A percentile compares a stretch with the other conserved stretches of the same genome.
phyloP scores from a whole-genome alignment of 2,329 filamentous ascomycete genomes.

The Sclerotiophoma versabilis region DNA sequence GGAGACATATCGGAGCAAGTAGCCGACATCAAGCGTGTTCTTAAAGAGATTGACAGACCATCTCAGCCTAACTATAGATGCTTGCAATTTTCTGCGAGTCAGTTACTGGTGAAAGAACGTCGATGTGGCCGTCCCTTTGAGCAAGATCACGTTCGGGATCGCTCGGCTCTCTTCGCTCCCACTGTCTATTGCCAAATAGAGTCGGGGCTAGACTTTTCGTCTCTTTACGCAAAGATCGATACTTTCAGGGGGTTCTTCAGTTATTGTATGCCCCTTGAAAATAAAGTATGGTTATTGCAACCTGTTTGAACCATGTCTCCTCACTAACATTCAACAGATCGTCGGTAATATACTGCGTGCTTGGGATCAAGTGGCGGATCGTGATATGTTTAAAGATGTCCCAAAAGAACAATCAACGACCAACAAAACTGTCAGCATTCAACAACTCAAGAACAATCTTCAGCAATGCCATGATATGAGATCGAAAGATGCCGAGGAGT shows the following conservation, averaged over 20 bases:
- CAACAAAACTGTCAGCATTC: too few relatives aligned
- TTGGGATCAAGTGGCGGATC: not conserved
- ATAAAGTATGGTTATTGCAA: not conserved
- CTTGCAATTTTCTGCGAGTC: not conserved
- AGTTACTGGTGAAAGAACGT: not conserved
- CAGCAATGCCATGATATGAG: too few relatives aligned
- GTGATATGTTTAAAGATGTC: too few relatives aligned
- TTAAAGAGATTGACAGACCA: not conserved
- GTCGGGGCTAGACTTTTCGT: not conserved
- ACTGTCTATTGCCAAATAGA: not conserved
- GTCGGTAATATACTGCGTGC: not conserved
- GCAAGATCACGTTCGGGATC: not conserved
- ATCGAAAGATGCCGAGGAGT: too few relatives aligned
- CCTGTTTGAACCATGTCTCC: not conserved
- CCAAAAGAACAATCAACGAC: too few relatives aligned
- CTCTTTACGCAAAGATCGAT: not conserved
- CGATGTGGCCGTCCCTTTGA: not conserved
- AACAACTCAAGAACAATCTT: too few relatives aligned
- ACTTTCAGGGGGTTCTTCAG: not conserved
- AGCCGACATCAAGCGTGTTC: not conserved
- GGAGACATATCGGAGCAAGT: not conserved
- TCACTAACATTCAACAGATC: not conserved
- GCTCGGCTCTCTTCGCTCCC: not conserved
- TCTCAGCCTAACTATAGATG: not conserved
- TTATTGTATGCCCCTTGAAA: not conserved